phyloP scores from a whole-genome alignment of 805 yeast genomes.

The Ogataea methanolica region DNA sequence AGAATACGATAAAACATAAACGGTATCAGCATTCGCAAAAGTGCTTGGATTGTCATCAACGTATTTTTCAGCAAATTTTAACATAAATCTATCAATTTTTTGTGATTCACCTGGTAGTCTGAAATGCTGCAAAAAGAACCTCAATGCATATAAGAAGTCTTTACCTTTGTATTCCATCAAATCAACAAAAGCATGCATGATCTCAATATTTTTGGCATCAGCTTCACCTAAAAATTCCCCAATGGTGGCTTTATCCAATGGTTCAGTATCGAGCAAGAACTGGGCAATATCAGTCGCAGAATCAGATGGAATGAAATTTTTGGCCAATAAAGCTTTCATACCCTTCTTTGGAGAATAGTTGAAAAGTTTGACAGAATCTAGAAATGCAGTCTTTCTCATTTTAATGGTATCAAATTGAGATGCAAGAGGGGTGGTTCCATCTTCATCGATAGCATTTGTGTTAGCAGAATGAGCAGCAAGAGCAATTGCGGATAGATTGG shows the following conservation, averaged over 20 bases:
- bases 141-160: conserved; percentile 79
- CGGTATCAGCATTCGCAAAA: conserved; percentile 90
- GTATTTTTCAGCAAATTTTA: conserved; percentile 92
- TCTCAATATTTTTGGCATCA: conserved; percentile 65
- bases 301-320: conserved; percentile 58
- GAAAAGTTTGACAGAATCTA: conserved; percentile 75
- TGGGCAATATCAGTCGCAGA: conserved; percentile 68
- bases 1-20: conserved; percentile 88
- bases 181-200: conserved; percentile 93
- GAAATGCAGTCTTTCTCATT: conserved; percentile 73
- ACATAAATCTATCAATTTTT: conserved; percentile 93
- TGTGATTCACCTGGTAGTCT: conserved; percentile 98
- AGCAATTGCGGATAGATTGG: neutral
- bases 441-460: conserved; percentile 10
- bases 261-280: conserved; percentile 63
- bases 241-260: conserved; percentile 74
- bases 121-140: conserved; percentile 80
- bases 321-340: conserved; percentile 51
- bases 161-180: conserved; percentile 67
- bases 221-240: conserved; percentile 96
- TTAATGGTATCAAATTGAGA: conserved; percentile 82
- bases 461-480: conserved; percentile 9
- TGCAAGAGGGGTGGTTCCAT: conserved; percentile 59
- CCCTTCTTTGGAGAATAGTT: conserved; percentile 86
- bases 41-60: conserved; percentile 83